phyloP scores from a whole-genome alignment of 164 flowering plant species.

The Aristolochia californica region DNA sequence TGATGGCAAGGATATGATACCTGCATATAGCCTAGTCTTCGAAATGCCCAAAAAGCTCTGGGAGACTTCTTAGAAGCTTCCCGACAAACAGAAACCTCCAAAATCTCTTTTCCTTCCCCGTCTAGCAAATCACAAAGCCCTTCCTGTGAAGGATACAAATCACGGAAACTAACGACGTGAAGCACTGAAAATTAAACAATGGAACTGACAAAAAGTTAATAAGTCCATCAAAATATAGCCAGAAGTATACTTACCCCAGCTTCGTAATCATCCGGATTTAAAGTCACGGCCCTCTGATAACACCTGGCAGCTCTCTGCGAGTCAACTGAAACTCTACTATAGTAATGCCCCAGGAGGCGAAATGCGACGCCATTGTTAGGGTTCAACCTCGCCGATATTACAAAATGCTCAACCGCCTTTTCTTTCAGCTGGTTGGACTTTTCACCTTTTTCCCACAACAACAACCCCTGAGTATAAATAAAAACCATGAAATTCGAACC shows the following conservation, averaged over 20 bases:
- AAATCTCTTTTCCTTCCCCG: constrained; percentile 51
- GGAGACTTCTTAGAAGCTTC: constrained; percentile 75
- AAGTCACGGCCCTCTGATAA: constrained; percentile 72
- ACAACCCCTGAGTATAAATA: constrained; percentile 32
- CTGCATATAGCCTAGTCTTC: constrained; percentile 73
- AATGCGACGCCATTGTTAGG: constrained; percentile 63
- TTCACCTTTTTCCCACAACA: constrained; percentile 48
- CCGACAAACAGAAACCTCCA: constrained; percentile 54
- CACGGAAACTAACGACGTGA: too few relatives aligned
- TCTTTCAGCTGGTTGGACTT: constrained; percentile 20
- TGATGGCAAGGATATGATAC: constrained; percentile 15
- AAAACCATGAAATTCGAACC: background rate
- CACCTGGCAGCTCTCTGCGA: constrained; percentile 67
- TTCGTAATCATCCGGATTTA: constrained; percentile 57
- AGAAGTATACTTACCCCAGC: constrained; percentile 44
- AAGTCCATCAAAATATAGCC: background rate
- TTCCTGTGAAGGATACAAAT: constrained; percentile 33
- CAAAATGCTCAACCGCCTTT: constrained; percentile 72
- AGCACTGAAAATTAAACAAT: too few relatives aligned
- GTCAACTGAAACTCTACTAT: constrained; percentile 30
- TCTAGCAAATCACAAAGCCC: constrained; percentile 75
- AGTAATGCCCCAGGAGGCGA: constrained; percentile 66
- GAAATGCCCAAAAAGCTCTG: constrained; percentile 90
- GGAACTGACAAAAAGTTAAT: too few relatives aligned
- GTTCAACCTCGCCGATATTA: constrained; percentile 58